Evolutionary conservation across 164 flowering plant species (phyloP).

Genomic region (Paratinospora sagittata): DNA sequence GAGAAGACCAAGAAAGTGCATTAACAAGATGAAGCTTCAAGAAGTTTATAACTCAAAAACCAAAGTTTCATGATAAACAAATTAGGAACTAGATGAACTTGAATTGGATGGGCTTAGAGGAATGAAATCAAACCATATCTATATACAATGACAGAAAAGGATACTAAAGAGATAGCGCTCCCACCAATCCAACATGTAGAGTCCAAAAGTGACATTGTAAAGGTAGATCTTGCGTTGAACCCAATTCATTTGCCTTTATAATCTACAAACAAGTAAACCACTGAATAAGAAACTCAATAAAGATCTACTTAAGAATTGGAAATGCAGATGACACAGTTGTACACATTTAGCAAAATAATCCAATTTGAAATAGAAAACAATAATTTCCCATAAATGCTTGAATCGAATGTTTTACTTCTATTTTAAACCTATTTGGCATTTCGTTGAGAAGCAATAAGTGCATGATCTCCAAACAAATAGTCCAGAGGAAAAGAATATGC

Average conservation of each 20-base stretch:
- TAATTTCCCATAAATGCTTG: background rate
- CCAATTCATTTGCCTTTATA: slow-evolving; percentile 10
- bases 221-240: slow-evolving; percentile 23
- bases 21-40: background rate
- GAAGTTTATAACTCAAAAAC: background rate
- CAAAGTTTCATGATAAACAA: background rate
- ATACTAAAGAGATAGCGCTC: slow-evolving; percentile 34
- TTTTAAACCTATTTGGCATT: background rate
- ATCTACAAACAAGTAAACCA: background rate
- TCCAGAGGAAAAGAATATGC: background rate
- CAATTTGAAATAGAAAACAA: background rate
- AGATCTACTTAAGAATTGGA: background rate
- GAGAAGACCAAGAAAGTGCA: background rate
- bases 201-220: slow-evolving; percentile 33
- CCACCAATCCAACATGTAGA: slow-evolving; percentile 35
- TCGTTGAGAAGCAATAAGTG: background rate
- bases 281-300: background rate
- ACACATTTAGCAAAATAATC: background rate
- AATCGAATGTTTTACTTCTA: too few species aligned
- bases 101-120: background rate
- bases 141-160: slow-evolving; percentile 9
- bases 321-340: background rate
- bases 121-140: background rate
- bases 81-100: background rate
- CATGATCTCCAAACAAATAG: background rate